Percentiles rank a stretch among this genome's conserved stretches.
Evolutionary conservation across 345 rosid species (phyloP).

Genomic region (Gossypium turneri): DNA sequence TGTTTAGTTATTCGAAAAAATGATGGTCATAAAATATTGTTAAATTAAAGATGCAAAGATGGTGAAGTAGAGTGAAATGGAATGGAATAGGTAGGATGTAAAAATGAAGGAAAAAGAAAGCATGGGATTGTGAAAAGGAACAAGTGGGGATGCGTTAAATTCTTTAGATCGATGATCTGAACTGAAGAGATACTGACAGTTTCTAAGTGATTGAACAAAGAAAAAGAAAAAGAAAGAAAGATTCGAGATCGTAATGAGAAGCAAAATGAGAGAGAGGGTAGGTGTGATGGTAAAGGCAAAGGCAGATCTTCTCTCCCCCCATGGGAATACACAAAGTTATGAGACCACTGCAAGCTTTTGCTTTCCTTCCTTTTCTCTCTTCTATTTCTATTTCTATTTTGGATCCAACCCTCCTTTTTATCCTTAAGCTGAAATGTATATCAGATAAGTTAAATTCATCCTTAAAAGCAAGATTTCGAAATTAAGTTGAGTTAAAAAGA

Average conservation of each 20-base stretch:
- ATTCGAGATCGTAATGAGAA: conserved; percentile 51
- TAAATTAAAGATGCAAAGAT: no score
- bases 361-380: conserved; percentile 23
- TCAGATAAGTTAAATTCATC: no score
- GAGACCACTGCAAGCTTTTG: conserved; percentile 28
- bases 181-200: conserved; percentile 12
- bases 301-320: conserved; percentile 40
- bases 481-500: no score
- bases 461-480: no score
- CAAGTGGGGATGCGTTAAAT: conserved; percentile 10
- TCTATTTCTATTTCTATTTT: conserved; percentile 15
- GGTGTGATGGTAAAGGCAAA: conserved; percentile 27
- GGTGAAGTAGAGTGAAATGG: neutral
- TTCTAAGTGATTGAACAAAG: conserved; percentile 9
- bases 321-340: conserved; percentile 57
- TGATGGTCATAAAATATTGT: no score
- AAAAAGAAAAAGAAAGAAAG: conserved; percentile 22
- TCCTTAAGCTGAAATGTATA: no score
- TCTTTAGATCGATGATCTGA: conserved; percentile 17
- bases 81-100: neutral
- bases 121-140: conserved; percentile 12
- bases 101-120: neutral
- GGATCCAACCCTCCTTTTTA: neutral
- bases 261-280: conserved; percentile 30
- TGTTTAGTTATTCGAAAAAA: no score